A percentile compares a stretch with the other conserved stretches of the same genome.
Evolutionary conservation across 805 yeast genomes (phyloP).

Genomic region (Saccharomycopsis sp.): DNA sequence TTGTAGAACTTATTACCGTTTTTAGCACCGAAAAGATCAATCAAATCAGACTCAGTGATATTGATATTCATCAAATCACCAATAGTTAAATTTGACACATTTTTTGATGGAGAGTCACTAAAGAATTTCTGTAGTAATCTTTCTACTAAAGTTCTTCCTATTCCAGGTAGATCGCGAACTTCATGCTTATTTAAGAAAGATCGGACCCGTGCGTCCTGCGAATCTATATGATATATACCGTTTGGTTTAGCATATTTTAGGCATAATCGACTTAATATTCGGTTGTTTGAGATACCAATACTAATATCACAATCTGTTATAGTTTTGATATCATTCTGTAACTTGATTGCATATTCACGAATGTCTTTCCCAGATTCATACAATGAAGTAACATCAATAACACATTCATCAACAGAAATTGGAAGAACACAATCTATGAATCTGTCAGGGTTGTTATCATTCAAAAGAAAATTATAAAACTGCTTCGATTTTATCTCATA

Average conservation of each 20-base stretch:
- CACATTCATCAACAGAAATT: conserved; percentile 86
- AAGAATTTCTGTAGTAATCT: conserved; percentile 2
- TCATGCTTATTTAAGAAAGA: conserved; percentile 33
- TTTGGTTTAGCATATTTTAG: conserved; percentile 74
- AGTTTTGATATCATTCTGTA: conserved; percentile 36
- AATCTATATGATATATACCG: conserved; percentile 43
- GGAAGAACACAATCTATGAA: conserved; percentile 51
- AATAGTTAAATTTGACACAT: conserved; percentile 23
- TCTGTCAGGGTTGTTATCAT: conserved; percentile 30
- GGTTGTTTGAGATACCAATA: conserved; percentile 70
- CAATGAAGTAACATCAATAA: conserved; percentile 53
- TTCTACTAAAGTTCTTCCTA: conserved; percentile 28
- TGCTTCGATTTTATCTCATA: conserved; percentile 60
- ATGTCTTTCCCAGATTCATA: background rate
- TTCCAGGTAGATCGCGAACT: conserved; percentile 38
- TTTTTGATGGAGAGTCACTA: conserved; percentile 12
- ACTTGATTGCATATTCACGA: conserved; percentile 25
- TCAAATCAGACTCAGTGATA: conserved; percentile 33
- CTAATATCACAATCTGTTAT: conserved; percentile 64
- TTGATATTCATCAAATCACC: conserved; percentile 49
- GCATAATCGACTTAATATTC: conserved; percentile 72
- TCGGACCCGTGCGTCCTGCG: conserved; percentile 24
- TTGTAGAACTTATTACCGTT: conserved; percentile 59
- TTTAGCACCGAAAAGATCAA: conserved; percentile 56
- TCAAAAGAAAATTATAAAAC: conserved; percentile 56